Base-by-base conservation (phyloP, 805 yeast genomes). In the Schwanniomyces sp. region DNA sequence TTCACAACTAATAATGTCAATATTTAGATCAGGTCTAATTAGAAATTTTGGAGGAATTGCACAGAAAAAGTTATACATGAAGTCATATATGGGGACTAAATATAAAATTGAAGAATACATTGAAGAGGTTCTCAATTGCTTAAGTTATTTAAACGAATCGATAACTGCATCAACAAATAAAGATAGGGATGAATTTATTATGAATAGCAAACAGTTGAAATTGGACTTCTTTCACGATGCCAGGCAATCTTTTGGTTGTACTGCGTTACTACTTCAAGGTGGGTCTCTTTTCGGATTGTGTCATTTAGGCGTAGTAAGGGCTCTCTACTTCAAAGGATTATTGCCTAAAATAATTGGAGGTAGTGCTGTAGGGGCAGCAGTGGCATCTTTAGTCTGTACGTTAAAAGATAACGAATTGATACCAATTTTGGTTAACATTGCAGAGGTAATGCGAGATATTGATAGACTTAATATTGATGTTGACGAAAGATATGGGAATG, bases 281-380 rank as follows among this genome's bases (percentile, higher is more conserved):
- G 98, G 99, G 2, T 87, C 97, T 0, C 69, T 94, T 18, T 94
- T 92, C 69, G 98, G 99, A 0, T 70, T 94, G 51, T 91, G 96
- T 58, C 99, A 94, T 64, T 62, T 94, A 30, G 99, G 99, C 1
- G 96, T 91, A 1, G 88, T 92, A 7, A 86, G 86, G 52, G 92
- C 94, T 0, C 72, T 94, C n/a, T 80, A 85, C 50, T 78, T 79
- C 53, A 83, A 86, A 52, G 85, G 87, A 1, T 68, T 91, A 34
- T 71, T 94, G 44, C 99, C 99, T 0, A 71, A 86, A 37, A 87
- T 94, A 2, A 82, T 92, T 18, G 88, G 92, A 6, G 99, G 99
- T 0, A 86, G 91, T 48, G 94, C 97, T 0, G 87, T 90, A 50
- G 99, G 99, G 1, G 95, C 98, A 0, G 85, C 91, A 1, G 91